These are phyloP conservation scores for Cladophialophora yegresii DNA, from an alignment of 2,329 filamentous ascomycete genomes.

Conservation along the genomic window DNA sequence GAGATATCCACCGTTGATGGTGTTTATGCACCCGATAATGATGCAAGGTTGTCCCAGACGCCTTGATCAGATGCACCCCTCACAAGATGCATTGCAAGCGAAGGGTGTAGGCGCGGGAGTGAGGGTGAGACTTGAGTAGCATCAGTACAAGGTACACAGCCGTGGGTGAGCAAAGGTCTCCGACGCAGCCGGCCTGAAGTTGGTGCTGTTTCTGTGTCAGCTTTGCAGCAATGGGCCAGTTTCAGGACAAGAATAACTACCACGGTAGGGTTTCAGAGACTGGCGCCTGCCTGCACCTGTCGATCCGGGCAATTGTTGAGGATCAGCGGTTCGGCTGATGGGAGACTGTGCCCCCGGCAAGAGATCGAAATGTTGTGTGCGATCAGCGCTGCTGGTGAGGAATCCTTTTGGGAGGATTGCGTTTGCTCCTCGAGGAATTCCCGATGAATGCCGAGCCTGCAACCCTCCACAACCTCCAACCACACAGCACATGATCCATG, in stretches of 20 bases:
- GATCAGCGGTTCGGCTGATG: not conserved
- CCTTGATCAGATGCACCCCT: constrained; percentile 9
- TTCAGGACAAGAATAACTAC: constrained; percentile 1
- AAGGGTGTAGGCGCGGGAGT: constrained; percentile 1
- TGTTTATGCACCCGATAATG: not conserved
- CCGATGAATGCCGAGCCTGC: not conserved
- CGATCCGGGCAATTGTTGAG: not conserved
- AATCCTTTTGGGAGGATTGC: not conserved
- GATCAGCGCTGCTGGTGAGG: not conserved
- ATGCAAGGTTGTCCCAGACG: not conserved
- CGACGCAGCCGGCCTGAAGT: constrained; percentile 1
- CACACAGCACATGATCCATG: not conserved
- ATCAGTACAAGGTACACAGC: too few relatives aligned
- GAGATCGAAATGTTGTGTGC: not conserved
- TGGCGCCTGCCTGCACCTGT: not conserved
- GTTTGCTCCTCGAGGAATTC: not conserved
- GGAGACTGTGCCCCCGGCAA: constrained; percentile 10
- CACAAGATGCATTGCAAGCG: constrained; percentile 9
- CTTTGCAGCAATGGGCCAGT: constrained; percentile 1
- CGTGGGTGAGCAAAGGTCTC: not conserved
- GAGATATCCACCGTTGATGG: not conserved
- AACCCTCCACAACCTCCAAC: not conserved
- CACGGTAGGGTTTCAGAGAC: not conserved
- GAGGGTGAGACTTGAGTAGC: not conserved
- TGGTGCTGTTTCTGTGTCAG: constrained; percentile 17